Evolutionary conservation across 2,329 filamentous ascomycete genomes (phyloP).

Genomic region (Phialophora macrospora): DNA sequence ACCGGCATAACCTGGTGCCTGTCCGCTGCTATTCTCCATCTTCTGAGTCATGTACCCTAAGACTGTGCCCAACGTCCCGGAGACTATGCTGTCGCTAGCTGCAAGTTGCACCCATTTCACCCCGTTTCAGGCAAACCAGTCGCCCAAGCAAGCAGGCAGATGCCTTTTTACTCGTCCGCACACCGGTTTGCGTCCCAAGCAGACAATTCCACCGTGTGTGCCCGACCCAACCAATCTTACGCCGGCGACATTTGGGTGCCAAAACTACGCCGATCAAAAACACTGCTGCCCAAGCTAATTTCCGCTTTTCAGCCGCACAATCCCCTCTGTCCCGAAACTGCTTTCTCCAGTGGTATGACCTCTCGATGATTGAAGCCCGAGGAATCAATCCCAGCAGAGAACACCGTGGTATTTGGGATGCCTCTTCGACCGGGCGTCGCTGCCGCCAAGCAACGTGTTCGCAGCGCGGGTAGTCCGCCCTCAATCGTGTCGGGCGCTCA

Average conservation of each 20-base stretch:
- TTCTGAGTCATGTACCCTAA: neutral
- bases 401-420: slow-evolving; percentile 1
- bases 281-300: slow-evolving; percentile 28
- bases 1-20: neutral
- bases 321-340: neutral
- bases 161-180: slow-evolving; percentile 21
- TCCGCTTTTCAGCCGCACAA: slow-evolving; percentile 6
- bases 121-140: neutral
- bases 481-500: slow-evolving; percentile 18
- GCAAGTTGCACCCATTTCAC: neutral
- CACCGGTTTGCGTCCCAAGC: neutral
- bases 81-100: neutral
- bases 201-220: slow-evolving; percentile 6
- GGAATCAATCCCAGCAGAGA: neutral
- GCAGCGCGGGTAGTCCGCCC: neutral
- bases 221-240: slow-evolving; percentile 22
- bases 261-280: slow-evolving; percentile 26
- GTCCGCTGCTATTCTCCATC: neutral
- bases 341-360: neutral
- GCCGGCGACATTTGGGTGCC: slow-evolving; percentile 6
- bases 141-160: slow-evolving; percentile 10
- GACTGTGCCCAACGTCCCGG: neutral
- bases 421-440: slow-evolving; percentile 13
- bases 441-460: slow-evolving; percentile 1
- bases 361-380: neutral